These are phyloP conservation scores for Serendipita sp. DNA, from an alignment of 768 basidiomycete species.

Conservation along the genomic window DNA sequence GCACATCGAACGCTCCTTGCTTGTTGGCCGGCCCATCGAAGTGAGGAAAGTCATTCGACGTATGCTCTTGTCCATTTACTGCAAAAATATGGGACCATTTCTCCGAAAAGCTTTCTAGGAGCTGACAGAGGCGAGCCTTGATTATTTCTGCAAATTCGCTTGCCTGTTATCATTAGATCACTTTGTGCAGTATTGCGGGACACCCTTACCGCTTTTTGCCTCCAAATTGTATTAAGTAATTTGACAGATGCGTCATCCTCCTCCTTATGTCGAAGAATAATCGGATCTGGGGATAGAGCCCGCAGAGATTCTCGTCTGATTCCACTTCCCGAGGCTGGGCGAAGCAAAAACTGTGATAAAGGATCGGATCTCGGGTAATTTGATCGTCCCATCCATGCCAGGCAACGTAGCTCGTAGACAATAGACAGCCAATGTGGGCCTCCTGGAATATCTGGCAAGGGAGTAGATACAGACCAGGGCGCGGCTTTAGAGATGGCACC, in stretches of 20 bases:
- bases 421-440: constrained; percentile 47
- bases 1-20: too few relatives aligned
- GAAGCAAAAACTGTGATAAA: constrained; percentile 32
- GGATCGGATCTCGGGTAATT: constrained; percentile 8
- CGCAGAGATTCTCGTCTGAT: constrained; percentile 41
- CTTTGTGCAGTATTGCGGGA: neutral
- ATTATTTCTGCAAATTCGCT: neutral
- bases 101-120: too few relatives aligned
- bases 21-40: too few relatives aligned
- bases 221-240: neutral
- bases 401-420: constrained; percentile 45
- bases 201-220: neutral
- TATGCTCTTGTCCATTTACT: too few relatives aligned
- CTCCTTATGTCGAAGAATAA: neutral
- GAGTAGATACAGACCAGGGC: constrained; percentile 24
- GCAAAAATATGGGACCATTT: too few relatives aligned
- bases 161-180: neutral
- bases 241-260: neutral
- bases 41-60: too few relatives aligned
- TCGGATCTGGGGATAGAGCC: constrained; percentile 15
- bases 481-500: constrained; percentile 12
- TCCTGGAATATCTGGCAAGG: constrained; percentile 32
- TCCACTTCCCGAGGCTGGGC: constrained; percentile 33
- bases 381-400: constrained; percentile 21
- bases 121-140: neutral